Evolutionary conservation across 345 rosid species (phyloP).

Genomic region (Pistacia integerrima): DNA sequence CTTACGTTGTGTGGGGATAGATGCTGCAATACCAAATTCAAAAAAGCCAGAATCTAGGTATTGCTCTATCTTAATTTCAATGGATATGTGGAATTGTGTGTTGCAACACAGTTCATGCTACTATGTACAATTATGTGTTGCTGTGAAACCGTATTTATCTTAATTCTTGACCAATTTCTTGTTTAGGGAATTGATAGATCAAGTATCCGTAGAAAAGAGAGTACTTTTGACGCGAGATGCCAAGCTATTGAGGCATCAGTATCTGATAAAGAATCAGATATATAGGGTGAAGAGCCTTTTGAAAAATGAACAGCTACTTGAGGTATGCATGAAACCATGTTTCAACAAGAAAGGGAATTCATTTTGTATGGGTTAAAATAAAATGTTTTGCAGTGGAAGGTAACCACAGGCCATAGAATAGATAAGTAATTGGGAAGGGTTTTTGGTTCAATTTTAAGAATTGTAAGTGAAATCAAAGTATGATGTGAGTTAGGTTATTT

Average conservation of each 20-base stretch:
- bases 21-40: slow-evolving; percentile 76
- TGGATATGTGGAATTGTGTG: neutral
- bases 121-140: neutral
- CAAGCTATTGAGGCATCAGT: slow-evolving; percentile 77
- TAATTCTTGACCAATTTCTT: slow-evolving; percentile 7
- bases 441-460: neutral
- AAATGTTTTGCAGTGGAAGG: neutral
- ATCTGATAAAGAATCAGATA: slow-evolving; percentile 73
- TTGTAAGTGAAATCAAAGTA: neutral
- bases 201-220: slow-evolving; percentile 71
- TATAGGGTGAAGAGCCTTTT: slow-evolving; percentile 78
- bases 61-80: neutral
- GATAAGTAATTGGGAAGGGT: neutral
- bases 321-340: slow-evolving; percentile 48
- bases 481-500: neutral
- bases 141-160: neutral
- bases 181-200: slow-evolving; percentile 80
- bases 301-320: slow-evolving; percentile 90
- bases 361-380: neutral
- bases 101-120: neutral
- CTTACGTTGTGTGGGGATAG: slow-evolving; percentile 88
- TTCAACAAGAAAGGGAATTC: neutral
- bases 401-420: neutral
- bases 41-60: slow-evolving; percentile 84
- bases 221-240: slow-evolving; percentile 91